A percentile compares a stretch with the other conserved stretches of the same genome.
phyloP scores from a whole-genome alignment of 2,329 filamentous ascomycete genomes.

The Endoconidiophora polonica region DNA sequence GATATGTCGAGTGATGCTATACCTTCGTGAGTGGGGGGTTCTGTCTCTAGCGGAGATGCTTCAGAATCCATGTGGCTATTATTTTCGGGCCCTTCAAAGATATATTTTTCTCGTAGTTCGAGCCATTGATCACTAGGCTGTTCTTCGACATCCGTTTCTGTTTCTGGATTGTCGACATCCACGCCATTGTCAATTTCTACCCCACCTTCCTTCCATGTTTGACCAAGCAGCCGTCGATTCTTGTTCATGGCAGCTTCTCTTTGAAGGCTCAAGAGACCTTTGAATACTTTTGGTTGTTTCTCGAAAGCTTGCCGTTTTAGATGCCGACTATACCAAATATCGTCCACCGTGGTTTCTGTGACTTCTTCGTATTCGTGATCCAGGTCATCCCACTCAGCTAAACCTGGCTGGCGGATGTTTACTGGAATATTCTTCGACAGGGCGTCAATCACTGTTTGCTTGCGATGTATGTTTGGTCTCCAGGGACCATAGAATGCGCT shows the following conservation, averaged over 20 bases:
- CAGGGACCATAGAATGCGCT: constrained; percentile 26
- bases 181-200: no score
- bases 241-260: not conserved
- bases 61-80: no score
- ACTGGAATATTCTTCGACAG: constrained; percentile 25
- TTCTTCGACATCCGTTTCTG: not conserved
- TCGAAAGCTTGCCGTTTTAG: not conserved
- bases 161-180: not conserved
- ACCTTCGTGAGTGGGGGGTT: no score
- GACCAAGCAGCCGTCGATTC: no score
- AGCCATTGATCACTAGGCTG: not conserved
- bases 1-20: not conserved
- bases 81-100: no score
- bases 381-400: constrained; percentile 28
- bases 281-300: constrained; percentile 1
- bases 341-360: not conserved
- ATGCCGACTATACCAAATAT: constrained; percentile 2
- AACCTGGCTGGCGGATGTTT: constrained; percentile 22
- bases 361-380: constrained; percentile 16
- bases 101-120: not conserved
- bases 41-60: no score
- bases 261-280: not conserved
- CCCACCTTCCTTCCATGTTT: no score
- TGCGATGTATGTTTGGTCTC: constrained; percentile 21
- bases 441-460: constrained; percentile 22